phyloP scores from a whole-genome alignment of 352 stramenopile genomes.

The Phytophthora idaei region DNA sequence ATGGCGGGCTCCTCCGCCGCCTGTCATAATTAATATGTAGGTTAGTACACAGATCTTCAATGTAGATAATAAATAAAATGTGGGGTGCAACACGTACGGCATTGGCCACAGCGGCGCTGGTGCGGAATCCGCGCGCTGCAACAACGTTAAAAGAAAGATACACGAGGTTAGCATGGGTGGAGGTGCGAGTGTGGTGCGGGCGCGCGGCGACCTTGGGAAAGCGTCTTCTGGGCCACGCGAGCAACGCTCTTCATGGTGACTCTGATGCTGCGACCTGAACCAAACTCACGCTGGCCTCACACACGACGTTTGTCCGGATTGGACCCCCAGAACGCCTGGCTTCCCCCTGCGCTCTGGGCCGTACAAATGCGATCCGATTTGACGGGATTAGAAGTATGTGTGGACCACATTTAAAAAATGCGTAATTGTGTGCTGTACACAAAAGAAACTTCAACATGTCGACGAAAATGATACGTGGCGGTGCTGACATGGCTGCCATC shows the following conservation, averaged over 20 bases:
- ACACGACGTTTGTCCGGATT: slow-evolving; percentile 16
- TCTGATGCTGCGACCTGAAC: slow-evolving; percentile 12
- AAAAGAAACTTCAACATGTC: slow-evolving; percentile 31
- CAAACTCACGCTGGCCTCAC: slow-evolving; percentile 31
- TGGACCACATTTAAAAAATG: slow-evolving; percentile 5
- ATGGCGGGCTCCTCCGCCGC: slow-evolving; percentile 58
- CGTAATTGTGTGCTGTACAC: slow-evolving; percentile 17
- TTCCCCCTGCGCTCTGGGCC: slow-evolving; percentile 15
- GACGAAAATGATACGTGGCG: slow-evolving; percentile 7
- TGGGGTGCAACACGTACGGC: slow-evolving; percentile 26
- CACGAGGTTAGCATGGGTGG: not conserved
- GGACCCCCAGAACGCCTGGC: slow-evolving; percentile 32
- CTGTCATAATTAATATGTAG: slow-evolving; percentile 14
- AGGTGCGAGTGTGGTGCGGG: not conserved
- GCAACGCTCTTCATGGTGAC: slow-evolving; percentile 45
- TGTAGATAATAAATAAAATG: not conserved
- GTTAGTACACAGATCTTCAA: not conserved
- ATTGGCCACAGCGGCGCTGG: slow-evolving; percentile 45
- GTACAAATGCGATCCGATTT: slow-evolving; percentile 35
- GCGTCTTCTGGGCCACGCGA: slow-evolving; percentile 38
- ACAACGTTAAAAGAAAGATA: not conserved
- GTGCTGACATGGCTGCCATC: too few species aligned
- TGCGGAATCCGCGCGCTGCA: slow-evolving; percentile 45
- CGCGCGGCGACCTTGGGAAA: slow-evolving; percentile 30
- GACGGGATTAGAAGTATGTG: slow-evolving; percentile 7